Base-by-base conservation (phyloP, 495 filamentous ascomycete genomes). In the Podospora pseudoanserina region DNA sequence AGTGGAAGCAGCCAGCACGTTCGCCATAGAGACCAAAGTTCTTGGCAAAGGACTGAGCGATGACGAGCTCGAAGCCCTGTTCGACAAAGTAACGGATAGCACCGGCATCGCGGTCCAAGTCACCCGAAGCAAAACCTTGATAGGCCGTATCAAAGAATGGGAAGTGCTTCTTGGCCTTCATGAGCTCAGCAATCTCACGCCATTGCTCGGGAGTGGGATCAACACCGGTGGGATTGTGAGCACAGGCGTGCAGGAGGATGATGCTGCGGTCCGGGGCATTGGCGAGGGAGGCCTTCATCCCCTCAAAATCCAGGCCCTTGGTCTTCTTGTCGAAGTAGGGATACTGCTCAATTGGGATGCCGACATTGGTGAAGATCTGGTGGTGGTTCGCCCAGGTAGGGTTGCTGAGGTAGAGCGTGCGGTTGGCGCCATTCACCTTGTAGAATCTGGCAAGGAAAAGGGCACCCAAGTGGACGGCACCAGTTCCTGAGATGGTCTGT, bases 61-160 rank as follows among this genome's bases (percentile, higher is more conserved):
- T 86, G 73, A 93, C 91, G 39, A 97, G 86, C 85, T 99, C 95
- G 83, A 98, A 97, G 58, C 95, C 96, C 77, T 96, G 88, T 73
- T 92, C 88, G 75, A 97, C 83, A 75, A 99, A 99, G 83, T 97
- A 91, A 53, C 91, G 90, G 72, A 99, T 88, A 34, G 94, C 92
- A 86, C 91, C 93, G 61, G 91, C 91, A 77, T 99, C 95, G 53
- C 88, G 86, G 65, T 82, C 82, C 9, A 99, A 87, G 76, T 96
- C 88, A 58, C 95, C 95, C 7, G 94, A 97, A 0, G 95, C 96
- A 79, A 99, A 99, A 60, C 95, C 95, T 78, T 99, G 95, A 83
- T 99, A 99, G 57, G 95, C 95, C 74, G 86, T 91, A 84, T 99
- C 95, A 83, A 99, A 98, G 87, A 98, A 99, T 72, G 95, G 96